phyloP scores from a whole-genome alignment of 805 yeast genomes.

The Isabelozyma heimii region DNA sequence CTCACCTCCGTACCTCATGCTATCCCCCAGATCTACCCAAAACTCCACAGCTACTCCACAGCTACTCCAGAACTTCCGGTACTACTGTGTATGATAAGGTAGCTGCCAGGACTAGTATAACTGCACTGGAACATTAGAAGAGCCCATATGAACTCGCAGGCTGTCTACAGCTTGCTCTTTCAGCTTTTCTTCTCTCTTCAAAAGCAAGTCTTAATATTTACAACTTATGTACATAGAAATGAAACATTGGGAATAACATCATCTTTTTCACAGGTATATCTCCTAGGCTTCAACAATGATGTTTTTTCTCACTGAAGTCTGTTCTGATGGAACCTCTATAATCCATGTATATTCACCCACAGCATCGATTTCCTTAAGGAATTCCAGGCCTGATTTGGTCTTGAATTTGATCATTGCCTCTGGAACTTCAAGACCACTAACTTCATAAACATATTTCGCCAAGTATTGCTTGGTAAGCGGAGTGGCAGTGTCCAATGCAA shows the following conservation, averaged over 20 bases:
- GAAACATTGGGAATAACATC: background rate
- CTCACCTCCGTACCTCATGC: too few species aligned
- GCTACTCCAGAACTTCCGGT: too few species aligned
- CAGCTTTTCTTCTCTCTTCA: too few species aligned
- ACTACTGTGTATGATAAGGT: too few species aligned
- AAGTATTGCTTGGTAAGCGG: conserved; percentile 21
- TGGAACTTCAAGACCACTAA: conserved; percentile 33
- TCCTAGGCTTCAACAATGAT: background rate
- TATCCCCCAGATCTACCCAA: too few species aligned
- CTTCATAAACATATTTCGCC: conserved; percentile 19
- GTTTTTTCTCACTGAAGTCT: conserved; percentile 10
- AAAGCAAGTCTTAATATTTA: too few species aligned
- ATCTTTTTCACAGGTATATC: background rate
- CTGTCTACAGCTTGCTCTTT: too few species aligned
- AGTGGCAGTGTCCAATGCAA: conserved; percentile 14
- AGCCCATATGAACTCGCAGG: too few species aligned
- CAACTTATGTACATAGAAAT: background rate
- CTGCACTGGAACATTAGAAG: too few species aligned
- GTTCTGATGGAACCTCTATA: conserved; percentile 26
- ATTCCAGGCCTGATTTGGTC: conserved; percentile 4
- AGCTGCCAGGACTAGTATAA: too few species aligned
- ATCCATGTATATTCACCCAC: conserved; percentile 27
- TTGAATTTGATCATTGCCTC: conserved; percentile 15
- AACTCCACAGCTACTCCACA: too few species aligned
- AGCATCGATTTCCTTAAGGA: conserved; percentile 12